Percentiles rank a stretch among this genome's conserved stretches.
Evolutionary conservation across 2,329 filamentous ascomycete genomes (phyloP).

Genomic region (Incumbomyces lentus): DNA sequence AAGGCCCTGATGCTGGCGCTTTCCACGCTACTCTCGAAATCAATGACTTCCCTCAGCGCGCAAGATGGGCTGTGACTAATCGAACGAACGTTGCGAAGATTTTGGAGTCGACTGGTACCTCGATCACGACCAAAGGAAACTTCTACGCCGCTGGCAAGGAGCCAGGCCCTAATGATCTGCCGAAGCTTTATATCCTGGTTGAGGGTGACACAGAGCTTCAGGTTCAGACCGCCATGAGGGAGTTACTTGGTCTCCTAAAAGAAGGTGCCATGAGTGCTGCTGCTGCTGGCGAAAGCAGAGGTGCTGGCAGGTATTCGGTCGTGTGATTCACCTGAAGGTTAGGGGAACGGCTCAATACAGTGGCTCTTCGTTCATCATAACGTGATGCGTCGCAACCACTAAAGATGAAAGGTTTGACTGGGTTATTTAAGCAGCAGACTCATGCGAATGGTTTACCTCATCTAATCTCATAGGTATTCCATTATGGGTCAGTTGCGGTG

Average conservation of each 20-base stretch:
- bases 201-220: slow-evolving; percentile 93
- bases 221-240: slow-evolving; percentile 80
- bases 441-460: no score
- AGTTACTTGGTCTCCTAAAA: slow-evolving; percentile 75
- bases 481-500: no score
- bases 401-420: no score
- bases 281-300: slow-evolving; percentile 65
- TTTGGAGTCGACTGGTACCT: slow-evolving; percentile 83
- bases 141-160: slow-evolving; percentile 79
- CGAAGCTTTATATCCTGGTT: slow-evolving; percentile 96
- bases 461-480: no score
- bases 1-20: slow-evolving; percentile 89
- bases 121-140: slow-evolving; percentile 92
- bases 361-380: no score
- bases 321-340: slow-evolving; percentile 38
- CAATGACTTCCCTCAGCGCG: slow-evolving; percentile 98
- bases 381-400: no score
- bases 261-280: slow-evolving; percentile 85
- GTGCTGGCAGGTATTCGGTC: slow-evolving; percentile 76
- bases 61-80: slow-evolving; percentile 96
- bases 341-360: no score
- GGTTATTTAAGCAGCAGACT: no score
- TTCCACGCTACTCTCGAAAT: slow-evolving; percentile 97
- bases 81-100: slow-evolving; percentile 98
- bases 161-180: slow-evolving; percentile 60